Base-by-base conservation (phyloP, 352 stramenopile genomes). In the Phytophthora chlamydospora region DNA sequence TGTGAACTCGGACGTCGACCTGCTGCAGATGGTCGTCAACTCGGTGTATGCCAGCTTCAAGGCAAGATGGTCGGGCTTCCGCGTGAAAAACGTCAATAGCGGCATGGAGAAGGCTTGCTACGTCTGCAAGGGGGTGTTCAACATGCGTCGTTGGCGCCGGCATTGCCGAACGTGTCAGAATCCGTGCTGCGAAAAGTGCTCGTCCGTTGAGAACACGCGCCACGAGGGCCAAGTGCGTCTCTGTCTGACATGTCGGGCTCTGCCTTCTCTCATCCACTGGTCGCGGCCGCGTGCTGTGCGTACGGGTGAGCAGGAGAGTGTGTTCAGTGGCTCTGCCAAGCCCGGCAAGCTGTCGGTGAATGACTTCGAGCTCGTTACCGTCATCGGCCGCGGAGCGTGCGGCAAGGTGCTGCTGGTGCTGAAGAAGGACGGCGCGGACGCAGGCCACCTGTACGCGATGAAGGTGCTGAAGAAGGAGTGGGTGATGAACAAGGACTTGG, bases 381-480 rank as follows among this genome's bases (percentile, higher is more conserved):
- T 90, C 16, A 90, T 90, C 69, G 81, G 81, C 17, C 71, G 78
- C 24, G 81, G 81, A n/a, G 81, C 81, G 0, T 90, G 81, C 24
- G 81, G 81, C 29, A 90, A 88, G 41, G 81, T 90, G 42, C 62
- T 90, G 21, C 63, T 90, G 27, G 81, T 90, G 5, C 61, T 86
- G 19, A 90, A 90, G 71, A 90, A 89, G 39, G 81, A 87, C 40
- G 77, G 75, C 12, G 44, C 72, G 12, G 80, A 89, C 46, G 76
- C 76, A 24, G 77, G 76, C 8, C 76, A 80, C 50, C 35, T 90
- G 58, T 90, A 87, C 36, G 81, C 81, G 13, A 90, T 90, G 81
- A 90, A 90, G 58, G 81, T 90, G 45, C 45, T 90, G 49, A 90
- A 90, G 67, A 90, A 90, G 47, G 78, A 90, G 43, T 90, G 81